phyloP scores from a whole-genome alignment of 306 rosid species.

The Mucuna pruriens region DNA sequence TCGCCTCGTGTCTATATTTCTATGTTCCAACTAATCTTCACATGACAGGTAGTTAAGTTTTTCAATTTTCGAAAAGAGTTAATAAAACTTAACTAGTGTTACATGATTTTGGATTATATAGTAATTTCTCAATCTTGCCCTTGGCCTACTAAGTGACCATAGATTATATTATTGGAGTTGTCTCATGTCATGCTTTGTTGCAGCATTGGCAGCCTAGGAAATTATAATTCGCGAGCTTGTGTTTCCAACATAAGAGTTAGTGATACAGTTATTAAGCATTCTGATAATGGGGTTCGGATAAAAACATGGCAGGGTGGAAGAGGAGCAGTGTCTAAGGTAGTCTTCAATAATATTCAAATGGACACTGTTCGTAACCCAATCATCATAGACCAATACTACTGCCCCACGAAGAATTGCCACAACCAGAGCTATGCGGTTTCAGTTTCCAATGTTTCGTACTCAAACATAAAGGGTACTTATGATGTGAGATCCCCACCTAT shows the following conservation, averaged over 20 bases:
- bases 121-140: no score
- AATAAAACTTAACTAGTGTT: no score
- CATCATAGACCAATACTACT: slow-evolving; percentile 67
- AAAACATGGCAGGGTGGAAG: slow-evolving; percentile 71
- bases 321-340: slow-evolving; percentile 52
- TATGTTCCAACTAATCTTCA: no score
- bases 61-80: no score
- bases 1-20: no score
- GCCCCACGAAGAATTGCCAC: slow-evolving; percentile 51
- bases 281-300: slow-evolving; percentile 61
- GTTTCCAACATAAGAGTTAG: slow-evolving; percentile 53
- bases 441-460: slow-evolving; percentile 47
- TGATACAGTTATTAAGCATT: slow-evolving; percentile 50
- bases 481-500: slow-evolving; percentile 59
- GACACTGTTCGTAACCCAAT: slow-evolving; percentile 60
- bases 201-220: slow-evolving; percentile 35
- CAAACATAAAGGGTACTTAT: slow-evolving; percentile 59
- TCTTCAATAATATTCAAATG: slow-evolving; percentile 43
- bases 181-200: neutral
- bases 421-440: slow-evolving; percentile 65
- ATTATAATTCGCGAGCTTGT: slow-evolving; percentile 52
- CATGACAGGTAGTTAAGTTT: no score
- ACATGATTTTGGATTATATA: no score
- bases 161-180: no score
- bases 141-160: no score